Evolutionary conservation across 2,329 filamentous ascomycete species (phyloP), one percentile per base, ranked within the genome.

Genomic region (Claviceps cyperi): DNA sequence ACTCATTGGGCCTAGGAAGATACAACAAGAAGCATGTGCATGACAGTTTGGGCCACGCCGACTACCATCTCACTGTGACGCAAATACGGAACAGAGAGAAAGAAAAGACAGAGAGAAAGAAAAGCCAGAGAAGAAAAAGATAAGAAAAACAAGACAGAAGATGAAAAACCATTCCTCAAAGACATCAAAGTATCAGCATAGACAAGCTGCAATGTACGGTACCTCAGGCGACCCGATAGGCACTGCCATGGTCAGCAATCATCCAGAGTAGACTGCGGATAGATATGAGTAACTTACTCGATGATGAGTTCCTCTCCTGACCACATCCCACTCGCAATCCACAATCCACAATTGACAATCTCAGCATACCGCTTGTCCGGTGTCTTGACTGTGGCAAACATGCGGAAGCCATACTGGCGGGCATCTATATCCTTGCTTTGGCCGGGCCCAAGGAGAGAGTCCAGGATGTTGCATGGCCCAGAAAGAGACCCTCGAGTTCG

Each of bases 321-420:
- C 62, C 69, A 70, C 58, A 72, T 69, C 46, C 71, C 71, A 57
- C 70, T 72, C 6, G 70, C 71, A 45, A 74, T 65, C 71, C 71
- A 74, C 48, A 74, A 62, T 5, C 70, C 71, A 57, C 68, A 72
- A 58, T 75, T 75, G 22, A 75, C 65, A 51, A 68, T 68, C 50
- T 72, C 69, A 46, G 64, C 64, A 55, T 75, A 75, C 32, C 72
- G 66, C 57, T 70, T 67, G 59, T 75, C 72, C 3, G 69, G 64
- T 21, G 72, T 74, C 58, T 74, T 72, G 63, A 75, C 69, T 17
- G 69, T 71, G 51, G 71, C 67, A 51, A 72, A 73, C 56, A 74
- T 63, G 53, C 71, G 67, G 54, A 74, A 74, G 51, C 68, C 69
- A 54, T 75, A 75, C 50, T 66, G 65, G 14, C 66, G 64, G 11